phyloP scores from a whole-genome alignment of 371 early-diverging fungal species.

The Mortierella sp. region DNA sequence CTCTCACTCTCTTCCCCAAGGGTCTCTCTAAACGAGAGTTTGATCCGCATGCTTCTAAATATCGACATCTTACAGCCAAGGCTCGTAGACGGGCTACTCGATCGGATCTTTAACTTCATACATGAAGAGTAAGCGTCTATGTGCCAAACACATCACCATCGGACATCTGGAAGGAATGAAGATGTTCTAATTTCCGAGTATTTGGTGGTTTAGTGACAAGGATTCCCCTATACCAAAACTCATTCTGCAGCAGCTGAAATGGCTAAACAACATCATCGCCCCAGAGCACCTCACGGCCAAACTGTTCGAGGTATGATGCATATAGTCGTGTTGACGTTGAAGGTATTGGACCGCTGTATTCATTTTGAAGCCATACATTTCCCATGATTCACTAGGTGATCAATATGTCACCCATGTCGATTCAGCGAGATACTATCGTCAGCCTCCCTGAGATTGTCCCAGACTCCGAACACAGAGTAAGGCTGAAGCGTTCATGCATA shows the following conservation, averaged over 20 bases:
- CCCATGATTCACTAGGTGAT: constrained; percentile 58
- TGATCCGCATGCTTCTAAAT: constrained; percentile 69
- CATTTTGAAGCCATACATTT: not conserved
- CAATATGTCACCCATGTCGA: constrained; percentile 67
- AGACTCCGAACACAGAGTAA: constrained; percentile 80
- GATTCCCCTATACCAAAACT: constrained; percentile 70
- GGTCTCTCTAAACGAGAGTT: constrained; percentile 59
- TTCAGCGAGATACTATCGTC: constrained; percentile 82
- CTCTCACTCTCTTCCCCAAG: not conserved
- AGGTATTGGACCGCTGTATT: not conserved
- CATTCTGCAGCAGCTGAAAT: constrained; percentile 81
- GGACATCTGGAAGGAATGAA: not conserved
- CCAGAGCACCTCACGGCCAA: constrained; percentile 71
- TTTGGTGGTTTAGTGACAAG: constrained; percentile 22
- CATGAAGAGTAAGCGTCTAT: constrained; percentile 61
- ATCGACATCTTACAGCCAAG: constrained; percentile 72
- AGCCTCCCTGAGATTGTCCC: constrained; percentile 81
- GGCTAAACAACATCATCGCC: constrained; percentile 81
- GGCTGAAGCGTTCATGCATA: no score
- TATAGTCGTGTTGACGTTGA: not conserved
- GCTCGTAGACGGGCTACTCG: constrained; percentile 69
- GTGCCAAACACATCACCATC: not conserved
- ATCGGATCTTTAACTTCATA: constrained; percentile 73
- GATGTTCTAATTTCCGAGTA: not conserved
- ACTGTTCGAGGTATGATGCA: constrained; percentile 68